Evolutionary conservation across 192 early-diverging fungal genomes (phyloP).

Genomic region (Dissophora globulifera): DNA sequence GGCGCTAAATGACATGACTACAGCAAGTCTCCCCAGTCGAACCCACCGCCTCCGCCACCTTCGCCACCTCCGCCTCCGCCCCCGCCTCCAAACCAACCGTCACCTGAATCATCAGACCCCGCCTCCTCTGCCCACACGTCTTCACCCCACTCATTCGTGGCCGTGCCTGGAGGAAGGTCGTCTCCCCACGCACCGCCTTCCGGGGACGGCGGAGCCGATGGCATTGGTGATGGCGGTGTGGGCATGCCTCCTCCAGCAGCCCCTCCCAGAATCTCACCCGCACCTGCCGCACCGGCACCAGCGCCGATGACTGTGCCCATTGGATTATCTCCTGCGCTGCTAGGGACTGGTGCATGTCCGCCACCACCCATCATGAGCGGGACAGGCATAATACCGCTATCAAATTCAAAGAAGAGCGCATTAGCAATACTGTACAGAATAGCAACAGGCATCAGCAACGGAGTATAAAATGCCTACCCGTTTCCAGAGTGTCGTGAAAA

Average conservation of each 20-base stretch:
- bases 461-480: too few species aligned
- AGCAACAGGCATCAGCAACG: neutral
- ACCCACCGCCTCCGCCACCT: constrained; percentile 24
- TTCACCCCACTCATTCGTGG: constrained; percentile 51
- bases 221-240: constrained; percentile 9
- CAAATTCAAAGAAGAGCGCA: neutral
- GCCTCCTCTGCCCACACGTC: constrained; percentile 57
- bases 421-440: neutral
- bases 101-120: constrained; percentile 18
- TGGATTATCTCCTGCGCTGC: constrained; percentile 16
- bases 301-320: constrained; percentile 30
- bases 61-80: constrained; percentile 7
- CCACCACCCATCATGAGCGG: constrained; percentile 59
- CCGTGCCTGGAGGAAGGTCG: constrained; percentile 8
- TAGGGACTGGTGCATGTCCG: constrained; percentile 46
- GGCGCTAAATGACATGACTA: neutral
- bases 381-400: constrained; percentile 54
- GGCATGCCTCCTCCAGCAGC: constrained; percentile 33
- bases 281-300: constrained; percentile 25
- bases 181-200: constrained; percentile 3
- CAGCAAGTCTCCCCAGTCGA: constrained; percentile 36
- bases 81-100: constrained; percentile 38
- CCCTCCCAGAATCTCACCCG: constrained; percentile 15
- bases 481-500: constrained; percentile 77
- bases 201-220: constrained; percentile 8